Base-by-base conservation (phyloP, 164 flowering plant genomes). In the Aristolochia californica region DNA sequence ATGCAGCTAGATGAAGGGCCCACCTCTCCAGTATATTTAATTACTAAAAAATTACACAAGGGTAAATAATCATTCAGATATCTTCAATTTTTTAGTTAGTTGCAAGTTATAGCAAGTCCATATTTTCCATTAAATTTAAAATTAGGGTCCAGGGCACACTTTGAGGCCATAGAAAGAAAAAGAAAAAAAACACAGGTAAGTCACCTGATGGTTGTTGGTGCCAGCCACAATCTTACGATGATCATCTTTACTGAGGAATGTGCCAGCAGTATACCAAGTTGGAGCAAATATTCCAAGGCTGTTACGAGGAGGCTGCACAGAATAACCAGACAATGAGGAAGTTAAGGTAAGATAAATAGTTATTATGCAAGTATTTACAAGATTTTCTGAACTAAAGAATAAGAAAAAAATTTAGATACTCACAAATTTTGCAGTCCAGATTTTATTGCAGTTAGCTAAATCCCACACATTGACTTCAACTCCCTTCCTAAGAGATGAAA, bases 391-490 rank as follows among this genome's bases (percentile, higher is more conserved):
- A 43, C 55, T 30, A 4, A 38, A 22, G 14, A 27, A 38, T 28
- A 15, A 38, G 16, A 61, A 13, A 50, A 21, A 34, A 51, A 54
- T 18, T 25, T 50, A 62, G 58, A 56, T 50, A 53, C 91, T 81
- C 62, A 91, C 98, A 62, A 93, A 56, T 83, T 82, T 91, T 56
- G 96, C 84, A 20, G 74, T 75, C 98, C 98, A 91, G 18, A 77
- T 72, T 72, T 84, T 86, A 58, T 61, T 50, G 58, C 64, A 38
- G 24, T 65, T 55, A 1, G 79, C 77, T 64, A 91, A 81, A 77
- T 91, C 95, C 98, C 95, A 91, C 0, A 88, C 51, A 70, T 82
- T 86, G 55, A 84, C 69, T 77, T 91, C 96, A 75, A 88, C 86
- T 38, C 91, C 80, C 66, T 91, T 91, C 80, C 98, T 91, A 71